phyloP scores from a whole-genome alignment of 2,329 filamentous ascomycete species.

The Pseudogymnoascus sp. region DNA sequence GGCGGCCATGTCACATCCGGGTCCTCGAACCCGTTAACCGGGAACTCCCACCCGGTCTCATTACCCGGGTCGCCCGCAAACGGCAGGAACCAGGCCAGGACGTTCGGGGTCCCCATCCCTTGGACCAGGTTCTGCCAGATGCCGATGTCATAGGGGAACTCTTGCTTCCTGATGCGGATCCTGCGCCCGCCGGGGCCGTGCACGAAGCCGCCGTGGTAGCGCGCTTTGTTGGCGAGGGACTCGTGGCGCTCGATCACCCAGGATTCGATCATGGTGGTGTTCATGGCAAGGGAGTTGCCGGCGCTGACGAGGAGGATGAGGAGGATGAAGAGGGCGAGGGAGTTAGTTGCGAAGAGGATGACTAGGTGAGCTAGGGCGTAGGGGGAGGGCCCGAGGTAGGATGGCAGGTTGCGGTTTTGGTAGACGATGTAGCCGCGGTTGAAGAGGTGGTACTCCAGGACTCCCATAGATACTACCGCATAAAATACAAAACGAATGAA shows the following conservation, averaged over 20 bases:
- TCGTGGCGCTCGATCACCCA: slow-evolving; percentile 67
- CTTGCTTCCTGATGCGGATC: slow-evolving; percentile 55
- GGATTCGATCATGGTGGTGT: slow-evolving; percentile 74
- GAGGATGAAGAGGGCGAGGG: slow-evolving; percentile 55
- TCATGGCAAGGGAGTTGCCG: slow-evolving; percentile 55
- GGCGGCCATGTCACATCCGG: slow-evolving; percentile 56
- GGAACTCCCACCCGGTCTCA: slow-evolving; percentile 52
- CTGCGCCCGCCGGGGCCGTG: slow-evolving; percentile 43
- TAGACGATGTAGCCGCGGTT: slow-evolving; percentile 56
- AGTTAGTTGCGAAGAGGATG: slow-evolving; percentile 51
- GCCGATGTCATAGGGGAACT: slow-evolving; percentile 78
- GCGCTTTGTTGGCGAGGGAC: slow-evolving; percentile 44
- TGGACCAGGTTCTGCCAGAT: slow-evolving; percentile 68
- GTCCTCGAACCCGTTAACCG: slow-evolving; percentile 73
- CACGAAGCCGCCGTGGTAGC: slow-evolving; percentile 34
- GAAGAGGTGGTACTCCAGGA: slow-evolving; percentile 55
- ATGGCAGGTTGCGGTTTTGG: slow-evolving; percentile 58
- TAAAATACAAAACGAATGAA: slow-evolving; percentile 74
- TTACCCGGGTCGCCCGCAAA: slow-evolving; percentile 33
- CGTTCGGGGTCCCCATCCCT: slow-evolving; percentile 66
- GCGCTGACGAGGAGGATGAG: slow-evolving; percentile 60
- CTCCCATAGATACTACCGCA: slow-evolving; percentile 55
- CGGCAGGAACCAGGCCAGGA: slow-evolving; percentile 64
- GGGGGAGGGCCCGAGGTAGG: slow-evolving; percentile 65
- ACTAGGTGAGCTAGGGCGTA: slow-evolving; percentile 56